A percentile compares a stretch with the other conserved stretches of the same genome.
Conservation (phyloP, 768 basidiomycete genomes). For the Clitopilus passeckerianus region DNA sequence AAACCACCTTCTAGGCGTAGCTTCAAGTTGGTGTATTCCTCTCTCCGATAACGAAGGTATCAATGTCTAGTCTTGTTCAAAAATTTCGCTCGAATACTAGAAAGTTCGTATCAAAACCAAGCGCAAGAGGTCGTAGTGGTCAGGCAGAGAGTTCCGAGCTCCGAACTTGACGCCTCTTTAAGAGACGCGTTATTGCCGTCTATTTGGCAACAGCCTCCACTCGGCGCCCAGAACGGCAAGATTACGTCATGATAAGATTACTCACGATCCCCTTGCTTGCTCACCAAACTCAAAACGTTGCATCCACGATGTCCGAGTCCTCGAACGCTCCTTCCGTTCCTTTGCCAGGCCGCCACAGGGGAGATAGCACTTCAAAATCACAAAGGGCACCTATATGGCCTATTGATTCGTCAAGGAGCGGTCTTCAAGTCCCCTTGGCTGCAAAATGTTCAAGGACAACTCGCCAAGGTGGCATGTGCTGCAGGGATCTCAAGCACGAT, state of each 20-base stretch:
- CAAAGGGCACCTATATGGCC: constrained; percentile 63
- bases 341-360: constrained; percentile 21
- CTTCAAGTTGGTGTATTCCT: too few species aligned
- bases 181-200: not conserved
- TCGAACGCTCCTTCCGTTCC: constrained; percentile 24
- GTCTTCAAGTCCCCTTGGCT: constrained; percentile 37
- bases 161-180: too few species aligned
- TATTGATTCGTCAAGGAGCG: constrained; percentile 37
- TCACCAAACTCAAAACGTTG: not conserved
- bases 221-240: not conserved
- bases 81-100: too few species aligned
- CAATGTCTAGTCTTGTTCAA: too few species aligned
- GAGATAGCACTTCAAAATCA: constrained; percentile 12
- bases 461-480: constrained; percentile 68
- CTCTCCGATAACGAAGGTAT: too few species aligned
- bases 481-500: constrained; percentile 83
- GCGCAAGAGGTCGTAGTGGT: too few species aligned
- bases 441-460: constrained; percentile 55
- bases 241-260: not conserved
- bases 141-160: too few species aligned
- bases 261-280: not conserved
- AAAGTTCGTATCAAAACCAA: too few species aligned
- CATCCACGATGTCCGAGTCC: not conserved
- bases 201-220: not conserved
- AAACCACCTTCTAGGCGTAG: too few species aligned